Evolutionary conservation across 805 yeast genomes (phyloP), one percentile per base, ranked within the genome.

Genomic region (Cyberlindnera amylophila): DNA sequence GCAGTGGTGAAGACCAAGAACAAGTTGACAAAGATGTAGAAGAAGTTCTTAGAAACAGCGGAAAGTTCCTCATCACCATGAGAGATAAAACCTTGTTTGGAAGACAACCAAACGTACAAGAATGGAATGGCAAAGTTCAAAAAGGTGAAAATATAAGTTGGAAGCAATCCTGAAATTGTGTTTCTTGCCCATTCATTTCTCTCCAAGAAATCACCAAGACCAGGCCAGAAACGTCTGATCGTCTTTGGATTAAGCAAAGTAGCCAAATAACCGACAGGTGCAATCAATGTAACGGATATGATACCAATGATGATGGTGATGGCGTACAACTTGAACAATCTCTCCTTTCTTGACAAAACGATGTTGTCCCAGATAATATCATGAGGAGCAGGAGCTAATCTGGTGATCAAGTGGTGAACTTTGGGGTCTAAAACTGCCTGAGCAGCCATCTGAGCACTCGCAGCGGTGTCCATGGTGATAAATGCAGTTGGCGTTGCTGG

Each of bases 361-460:
- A 88, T 77, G 57, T 90, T 88, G 44, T 81, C 85, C 99, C 99
- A 91, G 32, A 87, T 81, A 18, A 91, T 84, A 60, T 91, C 99
- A 55, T 85, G 91, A 4, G 98, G 98, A 1, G 98, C 95, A 0
- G 98, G 98, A 0, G 98, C 98, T 43, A 89, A 66, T 32, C 76
- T 70, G 4, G 96, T 85, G 28, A 90, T 86, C 40, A 93, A 67
- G 44, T 81, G 86, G 58, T 86, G 82, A 7, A 93, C 88, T 44
- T 86, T 75, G 0, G 97, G 97, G 58, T 90, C 96, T 44, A 93
- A 62, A 0, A 91, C 90, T 0, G 97, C 93, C 61, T 93, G 99
- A 0, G 97, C 96, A 23, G 93, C 82, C 86, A 89, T 83, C 61
- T 91, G 99, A 2, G 98, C 97, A 51, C 89, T 82, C 0, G 96